Conservation (phyloP, 2,329 filamentous ascomycete species). For the Talaromyces sp. region DNA sequence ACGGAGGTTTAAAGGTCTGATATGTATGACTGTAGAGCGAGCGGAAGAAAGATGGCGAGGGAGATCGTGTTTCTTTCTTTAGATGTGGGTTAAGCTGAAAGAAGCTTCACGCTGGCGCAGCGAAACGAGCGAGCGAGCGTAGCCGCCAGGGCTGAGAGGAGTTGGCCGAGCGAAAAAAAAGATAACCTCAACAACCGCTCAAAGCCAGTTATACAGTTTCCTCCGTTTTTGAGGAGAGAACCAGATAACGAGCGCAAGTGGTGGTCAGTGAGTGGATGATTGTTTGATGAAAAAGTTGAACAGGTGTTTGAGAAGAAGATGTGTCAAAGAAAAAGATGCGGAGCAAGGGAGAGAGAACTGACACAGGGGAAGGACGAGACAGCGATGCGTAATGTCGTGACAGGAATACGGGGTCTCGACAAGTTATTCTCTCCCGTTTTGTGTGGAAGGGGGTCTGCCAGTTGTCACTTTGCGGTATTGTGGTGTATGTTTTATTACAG, state of each 20-base stretch:
- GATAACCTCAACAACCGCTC: constrained; percentile 3
- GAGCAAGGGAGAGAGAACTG: constrained; percentile 11
- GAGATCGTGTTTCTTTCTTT: constrained; percentile 17
- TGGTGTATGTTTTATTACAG: not conserved
- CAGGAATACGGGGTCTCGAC: not conserved
- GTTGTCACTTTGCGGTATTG: not conserved
- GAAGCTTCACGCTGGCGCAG: constrained; percentile 14
- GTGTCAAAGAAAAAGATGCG: constrained; percentile 1
- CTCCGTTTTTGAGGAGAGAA: constrained; percentile 9
- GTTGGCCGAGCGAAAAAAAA: not conserved
- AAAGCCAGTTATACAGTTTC: constrained; percentile 7
- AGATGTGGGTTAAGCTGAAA: constrained; percentile 13
- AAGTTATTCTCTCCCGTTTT: not conserved
- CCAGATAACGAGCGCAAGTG: not conserved
- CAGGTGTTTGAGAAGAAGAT: constrained; percentile 1
- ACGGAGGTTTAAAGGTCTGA: not conserved
- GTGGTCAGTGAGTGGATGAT: not conserved
- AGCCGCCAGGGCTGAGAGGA: constrained; percentile 19
- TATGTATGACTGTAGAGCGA: not conserved
- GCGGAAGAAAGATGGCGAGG: not conserved
- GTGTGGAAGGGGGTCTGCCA: not conserved
- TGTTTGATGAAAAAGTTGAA: constrained; percentile 2
- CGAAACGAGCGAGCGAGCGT: constrained; percentile 11
- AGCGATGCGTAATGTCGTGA: constrained; percentile 6
- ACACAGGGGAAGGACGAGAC: constrained; percentile 16